Percentiles rank a stretch among this genome's conserved stretches.
Evolutionary conservation across 1,139 yeast species (phyloP).

Genomic region (Taphrina sp.): DNA sequence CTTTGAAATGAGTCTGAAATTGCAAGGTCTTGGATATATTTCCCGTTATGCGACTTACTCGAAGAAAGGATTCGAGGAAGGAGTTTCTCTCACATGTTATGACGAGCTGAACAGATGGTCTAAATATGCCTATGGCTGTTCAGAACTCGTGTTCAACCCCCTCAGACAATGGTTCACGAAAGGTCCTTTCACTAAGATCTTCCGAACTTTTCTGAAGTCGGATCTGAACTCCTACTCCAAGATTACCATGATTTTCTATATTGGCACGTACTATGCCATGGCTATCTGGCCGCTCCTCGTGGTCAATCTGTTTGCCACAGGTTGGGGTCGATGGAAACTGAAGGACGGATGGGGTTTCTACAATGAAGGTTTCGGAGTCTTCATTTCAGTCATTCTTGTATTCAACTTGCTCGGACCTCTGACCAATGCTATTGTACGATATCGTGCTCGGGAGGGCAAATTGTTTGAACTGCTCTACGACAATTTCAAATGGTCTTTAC

Average conservation of each 20-base stretch:
- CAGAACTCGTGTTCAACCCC: conserved; percentile 36
- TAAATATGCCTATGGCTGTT: conserved; percentile 37
- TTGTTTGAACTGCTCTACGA: conserved; percentile 32
- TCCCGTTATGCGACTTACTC: conserved; percentile 34
- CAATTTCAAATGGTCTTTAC: conserved; percentile 34
- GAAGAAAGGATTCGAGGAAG: conserved; percentile 36
- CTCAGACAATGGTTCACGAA: conserved; percentile 33
- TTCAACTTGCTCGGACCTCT: conserved; percentile 36
- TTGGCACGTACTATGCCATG: conserved; percentile 37
- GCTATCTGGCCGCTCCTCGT: conserved; percentile 34
- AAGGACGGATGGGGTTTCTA: conserved; percentile 35
- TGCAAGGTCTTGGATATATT: conserved; percentile 36
- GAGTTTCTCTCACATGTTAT: conserved; percentile 37
- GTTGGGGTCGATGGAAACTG: conserved; percentile 36
- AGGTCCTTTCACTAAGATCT: conserved; percentile 35
- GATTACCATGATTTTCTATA: conserved; percentile 36
- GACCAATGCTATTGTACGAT: conserved; percentile 36
- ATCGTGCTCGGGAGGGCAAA: conserved; percentile 33
- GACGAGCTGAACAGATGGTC: conserved; percentile 38
- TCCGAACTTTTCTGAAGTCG: conserved; percentile 33
- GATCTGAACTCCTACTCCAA: conserved; percentile 31
- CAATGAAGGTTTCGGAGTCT: conserved; percentile 31
- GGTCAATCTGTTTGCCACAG: conserved; percentile 35
- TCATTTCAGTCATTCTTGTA: conserved; percentile 35
- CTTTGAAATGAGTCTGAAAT: conserved; percentile 37